These are phyloP conservation scores for Skeletonema marinoi DNA, from an alignment of 108 stramenopile species.

Conservation along the genomic window DNA sequence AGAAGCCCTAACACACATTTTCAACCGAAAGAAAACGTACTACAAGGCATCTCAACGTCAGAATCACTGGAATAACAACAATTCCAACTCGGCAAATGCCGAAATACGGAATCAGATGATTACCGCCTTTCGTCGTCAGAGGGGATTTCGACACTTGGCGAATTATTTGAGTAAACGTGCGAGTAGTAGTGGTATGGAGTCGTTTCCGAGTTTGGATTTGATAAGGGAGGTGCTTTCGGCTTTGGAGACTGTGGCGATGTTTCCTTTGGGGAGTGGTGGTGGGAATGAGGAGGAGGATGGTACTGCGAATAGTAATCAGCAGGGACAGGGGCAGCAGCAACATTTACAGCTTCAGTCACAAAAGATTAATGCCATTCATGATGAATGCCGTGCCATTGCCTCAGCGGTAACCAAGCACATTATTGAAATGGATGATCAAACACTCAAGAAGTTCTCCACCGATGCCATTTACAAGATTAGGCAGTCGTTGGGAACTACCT, in stretches of 20 bases:
- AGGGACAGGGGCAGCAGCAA: neutral
- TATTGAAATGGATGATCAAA: conserved; percentile 49
- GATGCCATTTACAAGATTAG: conserved; percentile 50
- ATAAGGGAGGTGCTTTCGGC: conserved; percentile 23
- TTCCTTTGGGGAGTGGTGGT: neutral
- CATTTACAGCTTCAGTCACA: conserved; percentile 2
- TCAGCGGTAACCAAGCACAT: conserved; percentile 68
- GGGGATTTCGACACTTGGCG: conserved; percentile 58
- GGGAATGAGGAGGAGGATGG: conserved; percentile 34
- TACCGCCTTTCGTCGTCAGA: conserved; percentile 51
- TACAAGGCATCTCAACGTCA: conserved; percentile 72
- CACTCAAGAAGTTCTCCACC: conserved; percentile 61
- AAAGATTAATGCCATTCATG: conserved; percentile 51
- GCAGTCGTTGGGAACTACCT: conserved; percentile 42
- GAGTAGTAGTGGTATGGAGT: neutral
- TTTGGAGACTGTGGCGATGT: conserved; percentile 9
- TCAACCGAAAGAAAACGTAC: conserved; percentile 75
- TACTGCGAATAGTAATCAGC: conserved; percentile 5
- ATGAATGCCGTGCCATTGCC: conserved; percentile 34
- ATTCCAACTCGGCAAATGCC: conserved; percentile 46
- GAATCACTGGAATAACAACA: conserved; percentile 54
- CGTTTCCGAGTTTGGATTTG: conserved; percentile 47
- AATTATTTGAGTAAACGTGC: conserved; percentile 55
- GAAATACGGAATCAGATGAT: conserved; percentile 74
- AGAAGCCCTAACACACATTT: conserved; percentile 59